Evolutionary conservation across 768 basidiomycete species (phyloP).

Genomic region (Boletus vermiculosoides): DNA sequence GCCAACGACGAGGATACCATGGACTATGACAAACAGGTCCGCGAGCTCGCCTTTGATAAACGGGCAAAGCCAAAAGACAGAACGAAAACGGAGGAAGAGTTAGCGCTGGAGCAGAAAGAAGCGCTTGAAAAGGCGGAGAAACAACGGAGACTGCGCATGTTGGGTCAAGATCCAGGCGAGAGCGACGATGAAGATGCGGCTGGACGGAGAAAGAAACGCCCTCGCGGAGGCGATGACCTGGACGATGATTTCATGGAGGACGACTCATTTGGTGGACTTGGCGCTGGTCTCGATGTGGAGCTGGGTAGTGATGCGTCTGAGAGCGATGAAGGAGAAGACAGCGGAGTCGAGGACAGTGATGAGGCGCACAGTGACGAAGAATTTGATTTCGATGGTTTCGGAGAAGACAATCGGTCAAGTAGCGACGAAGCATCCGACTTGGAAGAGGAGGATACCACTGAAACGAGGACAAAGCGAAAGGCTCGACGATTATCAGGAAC

Average conservation of each 20-base stretch:
- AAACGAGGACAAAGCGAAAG: constrained; percentile 36
- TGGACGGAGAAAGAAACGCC: constrained; percentile 46
- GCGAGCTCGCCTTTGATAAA: constrained; percentile 89
- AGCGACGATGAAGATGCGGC: constrained; percentile 55
- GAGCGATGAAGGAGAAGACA: constrained; percentile 31
- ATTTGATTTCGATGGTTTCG: constrained; percentile 33
- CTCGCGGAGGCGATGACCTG: constrained; percentile 79
- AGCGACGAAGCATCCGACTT: constrained; percentile 37
- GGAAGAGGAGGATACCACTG: constrained; percentile 40
- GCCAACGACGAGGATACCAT: constrained; percentile 34
- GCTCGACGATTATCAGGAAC: constrained; percentile 35
- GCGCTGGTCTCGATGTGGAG: constrained; percentile 38
- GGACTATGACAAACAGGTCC: constrained; percentile 90
- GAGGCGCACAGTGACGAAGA: constrained; percentile 30
- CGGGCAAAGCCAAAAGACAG: constrained; percentile 92
- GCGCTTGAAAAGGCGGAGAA: constrained; percentile 83
- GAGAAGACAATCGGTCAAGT: constrained; percentile 35
- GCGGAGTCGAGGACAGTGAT: constrained; percentile 35
- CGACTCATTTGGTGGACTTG: constrained; percentile 35
- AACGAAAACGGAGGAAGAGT: constrained; percentile 94
- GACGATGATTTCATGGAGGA: constrained; percentile 79
- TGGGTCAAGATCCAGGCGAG: constrained; percentile 71
- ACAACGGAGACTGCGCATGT: constrained; percentile 76
- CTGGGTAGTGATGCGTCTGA: constrained; percentile 40
- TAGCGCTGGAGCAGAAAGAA: constrained; percentile 86